Evolutionary conservation across 495 filamentous ascomycete genomes (phyloP).

Genomic region (Thermothielavioides terrestris): DNA sequence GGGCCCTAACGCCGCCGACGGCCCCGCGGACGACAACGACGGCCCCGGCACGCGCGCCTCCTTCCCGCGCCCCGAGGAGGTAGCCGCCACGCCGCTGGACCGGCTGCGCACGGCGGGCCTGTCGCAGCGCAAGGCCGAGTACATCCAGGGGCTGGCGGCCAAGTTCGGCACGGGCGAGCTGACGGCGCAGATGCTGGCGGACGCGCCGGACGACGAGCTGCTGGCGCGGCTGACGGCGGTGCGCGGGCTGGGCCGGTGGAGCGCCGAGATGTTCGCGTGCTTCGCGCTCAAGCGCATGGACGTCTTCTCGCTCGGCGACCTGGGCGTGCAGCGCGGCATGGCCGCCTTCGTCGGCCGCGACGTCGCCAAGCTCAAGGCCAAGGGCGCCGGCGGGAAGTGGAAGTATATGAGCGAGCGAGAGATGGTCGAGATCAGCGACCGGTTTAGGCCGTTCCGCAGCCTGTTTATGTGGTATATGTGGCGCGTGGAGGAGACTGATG

Average conservation of each 20-base stretch:
- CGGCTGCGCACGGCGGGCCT: constrained; percentile 75
- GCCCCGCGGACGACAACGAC: constrained; percentile 7
- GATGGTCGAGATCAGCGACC: constrained; percentile 73
- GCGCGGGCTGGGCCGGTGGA: constrained; percentile 80
- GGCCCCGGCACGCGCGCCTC: neutral
- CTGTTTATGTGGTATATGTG: constrained; percentile 80
- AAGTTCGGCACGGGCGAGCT: constrained; percentile 71
- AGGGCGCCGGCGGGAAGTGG: constrained; percentile 76
- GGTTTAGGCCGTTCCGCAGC: constrained; percentile 75
- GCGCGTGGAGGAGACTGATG: constrained; percentile 68
- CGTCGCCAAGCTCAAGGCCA: constrained; percentile 71
- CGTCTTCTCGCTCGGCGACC: constrained; percentile 85
- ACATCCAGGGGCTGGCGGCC: constrained; percentile 73
- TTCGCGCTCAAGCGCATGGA: constrained; percentile 88
- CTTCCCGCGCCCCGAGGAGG: constrained; percentile 73
- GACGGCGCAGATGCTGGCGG: constrained; percentile 61
- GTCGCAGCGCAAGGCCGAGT: constrained; percentile 89
- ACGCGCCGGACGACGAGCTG: constrained; percentile 77
- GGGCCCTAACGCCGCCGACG: constrained; percentile 9
- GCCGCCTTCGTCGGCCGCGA: constrained; percentile 79
- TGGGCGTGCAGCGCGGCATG: constrained; percentile 93
- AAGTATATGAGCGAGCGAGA: constrained; percentile 95
- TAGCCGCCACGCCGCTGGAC: constrained; percentile 50
- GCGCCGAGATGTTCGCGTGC: constrained; percentile 94
- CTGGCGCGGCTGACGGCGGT: constrained; percentile 75